Base-by-base conservation (phyloP, 1,284 basidiomycete genomes). In the Cryptococcus depauperatus region DNA sequence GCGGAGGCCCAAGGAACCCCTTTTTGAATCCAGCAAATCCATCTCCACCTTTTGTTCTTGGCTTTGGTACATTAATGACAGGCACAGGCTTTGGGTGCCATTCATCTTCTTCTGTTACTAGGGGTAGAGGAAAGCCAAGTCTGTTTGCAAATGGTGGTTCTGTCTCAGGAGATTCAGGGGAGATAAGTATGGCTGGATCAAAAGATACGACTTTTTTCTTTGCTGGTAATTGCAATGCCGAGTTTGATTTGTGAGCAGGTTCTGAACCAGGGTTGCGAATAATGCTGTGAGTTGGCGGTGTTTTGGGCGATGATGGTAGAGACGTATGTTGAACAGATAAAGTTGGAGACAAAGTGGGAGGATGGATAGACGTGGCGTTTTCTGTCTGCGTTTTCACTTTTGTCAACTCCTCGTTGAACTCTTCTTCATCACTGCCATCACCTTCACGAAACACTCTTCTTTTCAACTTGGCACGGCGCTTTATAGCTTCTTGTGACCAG, bases 141-240 rank as follows among this genome's bases (percentile, higher is more conserved):
- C 40, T 46, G 27, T 37, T 5, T 14, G 35, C 6, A 8, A 22
- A 13, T 14, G 35, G 23, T 8, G 35, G 35, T 9, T 14, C 35
- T 3, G 9, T 16, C 11, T 50, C 51, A 3, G 65, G 63, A 3
- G 61, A 61, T 6, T 48, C 51, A 9, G 65, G 64, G 4, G 61
- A 61, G 23, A 58, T 58, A 2, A 64, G 63, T 4, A 66, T 51
- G 14, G 59, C 58, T 1, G 56, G 51, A 50, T 69, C 66, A 41
- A 69, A 69, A 3, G 62, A 52, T 14, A 69, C 66, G 14, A 57
- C 60, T 42, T 67, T 69, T 0, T 61, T 58, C 8, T 54, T 45
- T 43, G 47, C n/a, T 0, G 59, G 56, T 11, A 55, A 48, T 48
- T 69, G 67, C 28, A 69, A 54, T 21, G 67, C 67, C 2, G 57